Evolutionary conservation across 176 grass and related monocot species (phyloP).

Genomic region (Zea luxurians): DNA sequence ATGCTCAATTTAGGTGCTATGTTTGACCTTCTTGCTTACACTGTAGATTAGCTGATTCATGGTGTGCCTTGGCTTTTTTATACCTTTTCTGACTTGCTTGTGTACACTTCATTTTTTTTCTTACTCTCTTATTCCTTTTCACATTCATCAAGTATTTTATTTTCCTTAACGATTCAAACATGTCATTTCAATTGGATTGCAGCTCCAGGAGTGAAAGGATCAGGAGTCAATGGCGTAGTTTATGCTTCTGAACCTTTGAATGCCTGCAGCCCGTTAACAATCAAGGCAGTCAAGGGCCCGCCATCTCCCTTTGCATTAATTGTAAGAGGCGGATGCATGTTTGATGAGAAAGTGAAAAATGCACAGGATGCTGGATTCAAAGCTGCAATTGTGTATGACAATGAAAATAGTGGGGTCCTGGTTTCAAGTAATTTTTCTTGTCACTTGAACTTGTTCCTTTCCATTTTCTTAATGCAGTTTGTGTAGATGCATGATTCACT

Average conservation of each 20-base stretch:
- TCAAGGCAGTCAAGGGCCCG: constrained; percentile 40
- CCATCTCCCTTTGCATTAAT: constrained; percentile 62
- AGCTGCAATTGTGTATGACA: constrained; percentile 86
- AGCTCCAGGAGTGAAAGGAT: constrained; percentile 78
- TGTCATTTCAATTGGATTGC: constrained; percentile 45
- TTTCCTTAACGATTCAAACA: constrained; percentile 13
- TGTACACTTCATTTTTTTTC: background rate
- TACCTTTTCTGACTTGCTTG: background rate
- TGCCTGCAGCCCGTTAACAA: constrained; percentile 65
- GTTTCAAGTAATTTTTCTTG: constrained; percentile 79
- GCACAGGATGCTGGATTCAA: constrained; percentile 87
- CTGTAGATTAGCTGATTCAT: background rate
- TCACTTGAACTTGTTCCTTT: constrained; percentile 6
- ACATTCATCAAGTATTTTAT: background rate
- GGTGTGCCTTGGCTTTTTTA: background rate
- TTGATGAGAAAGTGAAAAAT: constrained; percentile 85
- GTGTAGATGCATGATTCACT: constrained; percentile 1
- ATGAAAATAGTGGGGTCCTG: constrained; percentile 64
- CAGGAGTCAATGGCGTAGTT: constrained; percentile 68
- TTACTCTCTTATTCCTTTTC: background rate
- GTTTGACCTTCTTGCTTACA: constrained; percentile 1
- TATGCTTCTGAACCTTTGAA: constrained; percentile 72
- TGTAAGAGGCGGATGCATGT: constrained; percentile 78
- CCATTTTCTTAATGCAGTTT: constrained; percentile 17
- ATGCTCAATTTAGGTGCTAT: constrained; percentile 10